phyloP scores from a whole-genome alignment of 129 eudicot species.

The Tagetes erecta region DNA sequence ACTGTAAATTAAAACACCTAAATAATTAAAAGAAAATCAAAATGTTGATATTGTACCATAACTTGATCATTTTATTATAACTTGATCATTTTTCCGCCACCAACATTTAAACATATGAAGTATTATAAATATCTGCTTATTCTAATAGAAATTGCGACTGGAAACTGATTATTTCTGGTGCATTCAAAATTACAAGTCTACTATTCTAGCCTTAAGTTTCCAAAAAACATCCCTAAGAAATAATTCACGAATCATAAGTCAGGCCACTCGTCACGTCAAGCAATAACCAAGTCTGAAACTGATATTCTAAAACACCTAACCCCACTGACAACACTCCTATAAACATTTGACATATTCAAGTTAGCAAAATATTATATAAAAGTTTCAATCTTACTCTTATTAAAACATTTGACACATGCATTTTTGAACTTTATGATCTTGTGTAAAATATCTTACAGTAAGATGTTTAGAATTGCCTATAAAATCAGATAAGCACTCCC shows the following conservation, averaged over 20 bases:
- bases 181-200: neutral
- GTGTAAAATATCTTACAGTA: neutral
- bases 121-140: neutral
- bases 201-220: neutral
- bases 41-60: constrained; percentile 5
- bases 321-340: constrained; percentile 6
- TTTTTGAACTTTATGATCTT: neutral
- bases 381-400: neutral
- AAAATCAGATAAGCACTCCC: neutral
- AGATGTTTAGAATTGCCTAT: neutral
- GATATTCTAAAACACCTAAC: constrained; percentile 1
- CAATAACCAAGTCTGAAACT: constrained; percentile 21
- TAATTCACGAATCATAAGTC: neutral
- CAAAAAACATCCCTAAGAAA: neutral
- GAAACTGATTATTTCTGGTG: neutral
- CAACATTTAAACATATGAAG: no score
- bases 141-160: neutral
- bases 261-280: constrained; percentile 12
- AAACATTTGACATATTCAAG: neutral
- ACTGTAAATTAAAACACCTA: constrained; percentile 35
- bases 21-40: constrained; percentile 18
- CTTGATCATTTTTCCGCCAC: neutral
- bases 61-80: neutral
- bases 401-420: neutral
- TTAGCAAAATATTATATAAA: neutral